A percentile compares a stretch with the other conserved stretches of the same genome.
Evolutionary conservation across 441 rosid species (phyloP).

Genomic region (Erodium texanum): DNA sequence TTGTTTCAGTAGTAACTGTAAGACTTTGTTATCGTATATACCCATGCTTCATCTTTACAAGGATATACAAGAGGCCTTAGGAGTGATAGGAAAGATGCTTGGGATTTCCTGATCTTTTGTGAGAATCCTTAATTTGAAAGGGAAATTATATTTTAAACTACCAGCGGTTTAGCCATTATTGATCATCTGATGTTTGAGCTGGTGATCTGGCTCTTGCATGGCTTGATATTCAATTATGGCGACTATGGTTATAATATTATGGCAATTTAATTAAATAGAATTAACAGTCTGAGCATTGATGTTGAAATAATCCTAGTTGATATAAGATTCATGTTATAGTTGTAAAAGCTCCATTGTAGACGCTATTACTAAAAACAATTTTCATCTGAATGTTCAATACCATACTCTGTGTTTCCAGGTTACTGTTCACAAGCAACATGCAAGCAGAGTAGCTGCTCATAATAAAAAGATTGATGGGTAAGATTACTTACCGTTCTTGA

Average conservation of each 20-base stretch:
- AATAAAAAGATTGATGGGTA: slow-evolving; percentile 87
- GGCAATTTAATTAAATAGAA: no score
- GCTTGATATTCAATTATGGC: no score
- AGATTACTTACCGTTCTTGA: no score
- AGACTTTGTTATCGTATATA: slow-evolving; percentile 8
- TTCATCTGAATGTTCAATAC: not conserved
- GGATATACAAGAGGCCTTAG: slow-evolving; percentile 95
- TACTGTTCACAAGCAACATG: slow-evolving; percentile 86
- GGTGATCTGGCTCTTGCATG: no score
- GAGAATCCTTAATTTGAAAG: no score
- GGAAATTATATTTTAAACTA: no score
- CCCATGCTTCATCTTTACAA: slow-evolving; percentile 94
- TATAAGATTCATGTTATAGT: not conserved
- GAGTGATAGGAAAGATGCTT: slow-evolving; percentile 91
- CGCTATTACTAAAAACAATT: not conserved
- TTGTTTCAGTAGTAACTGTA: slow-evolving; percentile 7
- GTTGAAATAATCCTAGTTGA: not conserved
- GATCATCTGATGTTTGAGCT: no score
- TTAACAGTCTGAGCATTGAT: not conserved
- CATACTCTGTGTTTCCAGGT: slow-evolving; percentile 48
- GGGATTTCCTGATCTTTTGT: slow-evolving; percentile 33
- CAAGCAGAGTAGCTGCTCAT: slow-evolving; percentile 76
- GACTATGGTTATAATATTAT: no score
- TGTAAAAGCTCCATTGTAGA: not conserved
- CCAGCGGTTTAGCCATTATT: no score